Percentiles rank a stretch among this genome's conserved stretches.
Conservation (phyloP, 2,329 filamentous ascomycete genomes). For the Sclerotiophoma versabilis region DNA sequence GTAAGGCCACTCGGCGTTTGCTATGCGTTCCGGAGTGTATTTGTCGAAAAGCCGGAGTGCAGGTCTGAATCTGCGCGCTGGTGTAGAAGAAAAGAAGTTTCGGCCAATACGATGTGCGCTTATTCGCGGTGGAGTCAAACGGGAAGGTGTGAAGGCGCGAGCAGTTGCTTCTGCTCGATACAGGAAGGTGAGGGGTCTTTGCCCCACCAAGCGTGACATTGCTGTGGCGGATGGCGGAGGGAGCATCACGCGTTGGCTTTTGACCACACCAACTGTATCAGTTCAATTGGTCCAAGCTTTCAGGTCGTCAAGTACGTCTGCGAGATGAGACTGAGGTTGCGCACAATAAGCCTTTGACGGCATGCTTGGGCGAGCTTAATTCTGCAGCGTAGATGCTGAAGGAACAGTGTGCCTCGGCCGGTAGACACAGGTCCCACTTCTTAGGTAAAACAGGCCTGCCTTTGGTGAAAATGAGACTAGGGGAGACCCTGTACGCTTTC, state of each 20-base stretch:
- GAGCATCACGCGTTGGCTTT: slow-evolving; percentile 8
- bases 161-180: slow-evolving; percentile 21
- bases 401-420: slow-evolving; percentile 12
- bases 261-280: slow-evolving; percentile 1
- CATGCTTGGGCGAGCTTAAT: slow-evolving; percentile 11
- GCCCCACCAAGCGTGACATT: slow-evolving; percentile 17
- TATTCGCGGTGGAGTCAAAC: slow-evolving; percentile 43
- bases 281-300: slow-evolving; percentile 17
- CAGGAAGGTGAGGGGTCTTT: slow-evolving; percentile 23
- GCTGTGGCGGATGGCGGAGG: slow-evolving; percentile 13
- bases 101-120: slow-evolving; percentile 30
- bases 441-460: slow-evolving; percentile 14
- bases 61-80: slow-evolving; percentile 14
- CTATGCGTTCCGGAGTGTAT: slow-evolving; percentile 29
- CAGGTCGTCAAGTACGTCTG: neutral
- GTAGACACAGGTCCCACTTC: slow-evolving; percentile 12
- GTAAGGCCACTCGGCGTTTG: slow-evolving; percentile 54
- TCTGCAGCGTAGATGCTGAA: neutral
- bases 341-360: slow-evolving; percentile 7
- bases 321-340: neutral
- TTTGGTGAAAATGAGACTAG: slow-evolving; percentile 9
- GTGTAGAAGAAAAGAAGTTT: slow-evolving; percentile 20
- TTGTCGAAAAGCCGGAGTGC: slow-evolving; percentile 20
- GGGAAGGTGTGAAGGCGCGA: slow-evolving; percentile 39
- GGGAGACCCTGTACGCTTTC: slow-evolving; percentile 10